Evolutionary conservation across 208 protist species (phyloP).

Genomic region (Leishmania gerbilli): DNA sequence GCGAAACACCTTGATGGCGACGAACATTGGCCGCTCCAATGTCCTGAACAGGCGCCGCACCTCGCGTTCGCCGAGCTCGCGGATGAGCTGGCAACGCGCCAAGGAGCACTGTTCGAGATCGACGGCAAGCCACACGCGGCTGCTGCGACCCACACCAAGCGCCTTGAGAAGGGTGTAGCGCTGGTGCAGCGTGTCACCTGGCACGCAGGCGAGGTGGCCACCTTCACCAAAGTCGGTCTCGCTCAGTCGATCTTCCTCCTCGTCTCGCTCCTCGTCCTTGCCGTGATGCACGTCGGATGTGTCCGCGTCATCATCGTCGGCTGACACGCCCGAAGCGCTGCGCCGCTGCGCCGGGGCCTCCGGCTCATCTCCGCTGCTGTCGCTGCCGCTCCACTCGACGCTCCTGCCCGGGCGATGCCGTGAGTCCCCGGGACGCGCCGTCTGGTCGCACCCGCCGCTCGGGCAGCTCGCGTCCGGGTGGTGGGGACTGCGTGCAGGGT

Average conservation of each 20-base stretch:
- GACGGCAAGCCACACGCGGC: constrained; percentile 69
- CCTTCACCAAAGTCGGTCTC: constrained; percentile 49
- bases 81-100: constrained; percentile 21
- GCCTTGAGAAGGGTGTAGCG: constrained; percentile 54
- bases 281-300: neutral
- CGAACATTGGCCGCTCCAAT: constrained; percentile 47
- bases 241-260: constrained; percentile 27
- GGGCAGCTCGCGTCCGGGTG: neutral
- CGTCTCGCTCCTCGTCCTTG: neutral
- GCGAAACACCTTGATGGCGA: constrained; percentile 76
- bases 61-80: neutral
- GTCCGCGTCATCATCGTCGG: neutral
- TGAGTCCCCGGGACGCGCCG: constrained; percentile 6
- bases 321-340: neutral
- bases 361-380: neutral
- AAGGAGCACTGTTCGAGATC: constrained; percentile 60
- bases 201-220: constrained; percentile 61
- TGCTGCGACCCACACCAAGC: constrained; percentile 57
- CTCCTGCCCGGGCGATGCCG: neutral
- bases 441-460: constrained; percentile 7
- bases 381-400: neutral
- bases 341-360: neutral
- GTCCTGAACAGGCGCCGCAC: constrained; percentile 33
- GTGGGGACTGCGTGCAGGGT: neutral
- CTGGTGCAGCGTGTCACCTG: constrained; percentile 64